Base-by-base conservation (phyloP, 2,329 filamentous ascomycete species). In the Venturia oleaginea region DNA sequence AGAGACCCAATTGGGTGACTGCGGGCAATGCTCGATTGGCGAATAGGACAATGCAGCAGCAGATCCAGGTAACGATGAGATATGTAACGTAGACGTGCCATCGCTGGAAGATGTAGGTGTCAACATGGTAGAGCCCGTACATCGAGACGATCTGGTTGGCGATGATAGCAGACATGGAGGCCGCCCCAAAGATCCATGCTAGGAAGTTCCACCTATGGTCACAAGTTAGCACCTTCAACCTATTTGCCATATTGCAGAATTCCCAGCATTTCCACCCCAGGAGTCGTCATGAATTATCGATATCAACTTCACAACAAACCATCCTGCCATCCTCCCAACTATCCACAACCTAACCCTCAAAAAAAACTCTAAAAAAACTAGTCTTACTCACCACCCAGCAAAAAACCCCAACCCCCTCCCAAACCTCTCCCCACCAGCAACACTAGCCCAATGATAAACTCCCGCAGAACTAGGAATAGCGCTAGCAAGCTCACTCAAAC, bases 1-100 rank as follows among this genome's bases (percentile, higher is more conserved):
- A 78, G 4, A 84, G 73, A 1, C 84, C 84, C 10, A 84, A 69
- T 19, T 81, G 80, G 65, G 84, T 81, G 62, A 86, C 68, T 19
- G 73, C 71, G 0, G 81, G 84, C 66, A 84, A 77, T 34, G 76
- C 78, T 65, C 77, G 77, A 68, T 85, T 86, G 66, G 75, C 80
- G 63, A 86, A 82, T 61, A 85, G 79, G 38, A 83, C 79, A 5
- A 77, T 70, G 15, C 68, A 69, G 64, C 77, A 79, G 62, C 75
- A 77, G 0, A 76, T 65, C 79, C 80, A 83, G 34, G 77, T 79
- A 27, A 80, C 70, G 48, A 79, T 73, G 37, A 82, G 67, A 66
- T 80, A 82, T 5, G 72, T 74, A 60, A 83, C 72, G 68, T 83
- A 83, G 61, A 82, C 75, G 38, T 83, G 78, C 80, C 81, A 83